A percentile compares a stretch with the other conserved stretches of the same genome.
These are phyloP conservation scores for Apiospora sp. DNA, from an alignment of 2,329 filamentous ascomycete species.

Conservation along the genomic window DNA sequence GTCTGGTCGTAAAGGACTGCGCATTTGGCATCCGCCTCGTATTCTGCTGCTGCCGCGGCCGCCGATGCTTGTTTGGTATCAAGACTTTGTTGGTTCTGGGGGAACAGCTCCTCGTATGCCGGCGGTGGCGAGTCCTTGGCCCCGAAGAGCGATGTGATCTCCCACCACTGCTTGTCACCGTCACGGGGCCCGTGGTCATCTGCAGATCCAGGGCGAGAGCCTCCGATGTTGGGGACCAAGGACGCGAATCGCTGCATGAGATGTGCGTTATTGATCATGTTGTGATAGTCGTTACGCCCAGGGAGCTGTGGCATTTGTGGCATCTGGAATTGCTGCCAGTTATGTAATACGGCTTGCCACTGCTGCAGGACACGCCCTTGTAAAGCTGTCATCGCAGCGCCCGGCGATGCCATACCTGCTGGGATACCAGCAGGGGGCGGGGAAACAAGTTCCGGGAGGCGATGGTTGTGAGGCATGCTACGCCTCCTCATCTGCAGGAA, in stretches of 20 bases:
- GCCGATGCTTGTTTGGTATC: conserved; percentile 67
- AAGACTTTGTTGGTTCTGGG: conserved; percentile 56
- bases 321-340: conserved; percentile 68
- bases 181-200: conserved; percentile 51
- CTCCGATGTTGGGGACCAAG: conserved; percentile 71
- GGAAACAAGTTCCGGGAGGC: conserved; percentile 34
- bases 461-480: conserved; percentile 35
- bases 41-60: conserved; percentile 64
- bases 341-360: conserved; percentile 76
- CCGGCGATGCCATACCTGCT: conserved; percentile 59
- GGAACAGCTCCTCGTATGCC: conserved; percentile 82
- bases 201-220: conserved; percentile 57
- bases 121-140: conserved; percentile 67
- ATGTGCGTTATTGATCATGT: conserved; percentile 64
- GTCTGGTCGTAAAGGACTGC: conserved; percentile 58
- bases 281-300: conserved; percentile 77
- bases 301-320: conserved; percentile 63
- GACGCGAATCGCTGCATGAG: conserved; percentile 78
- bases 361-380: conserved; percentile 80
- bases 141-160: conserved; percentile 63
- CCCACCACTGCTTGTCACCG: conserved; percentile 71
- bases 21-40: conserved; percentile 66
- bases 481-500: conserved; percentile 49
- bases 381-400: conserved; percentile 72
- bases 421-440: conserved; percentile 42